Conservation (phyloP, 768 basidiomycete genomes). For the Termitomyces sp. region DNA sequence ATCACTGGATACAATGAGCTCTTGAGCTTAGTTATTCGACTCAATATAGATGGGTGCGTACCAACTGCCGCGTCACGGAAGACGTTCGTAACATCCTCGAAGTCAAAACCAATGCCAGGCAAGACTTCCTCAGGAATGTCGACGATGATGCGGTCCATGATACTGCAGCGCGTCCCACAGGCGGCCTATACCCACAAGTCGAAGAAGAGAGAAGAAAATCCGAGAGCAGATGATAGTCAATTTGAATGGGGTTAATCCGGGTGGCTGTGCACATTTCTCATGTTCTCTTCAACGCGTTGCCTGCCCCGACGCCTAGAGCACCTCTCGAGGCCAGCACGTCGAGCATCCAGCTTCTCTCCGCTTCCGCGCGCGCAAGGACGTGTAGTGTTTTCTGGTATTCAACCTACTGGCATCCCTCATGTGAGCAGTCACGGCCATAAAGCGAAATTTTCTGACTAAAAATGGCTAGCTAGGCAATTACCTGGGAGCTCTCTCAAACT, state of each 20-base stretch:
- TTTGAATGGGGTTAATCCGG: not conserved
- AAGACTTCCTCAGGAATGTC: constrained; percentile 25
- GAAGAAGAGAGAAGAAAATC: not conserved
- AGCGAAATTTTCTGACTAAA: constrained; percentile 9
- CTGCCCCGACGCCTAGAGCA: constrained; percentile 11
- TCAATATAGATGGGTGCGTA: constrained; percentile 27
- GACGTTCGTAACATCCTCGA: constrained; percentile 60
- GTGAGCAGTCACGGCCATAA: constrained; percentile 40
- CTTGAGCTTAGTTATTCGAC: not conserved
- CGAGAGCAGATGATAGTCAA: not conserved
- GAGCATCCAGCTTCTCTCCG: constrained; percentile 17
- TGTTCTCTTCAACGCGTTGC: constrained; percentile 21
- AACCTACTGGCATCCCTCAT: constrained; percentile 90
- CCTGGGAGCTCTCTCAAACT: constrained; percentile 86
- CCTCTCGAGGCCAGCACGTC: constrained; percentile 20
- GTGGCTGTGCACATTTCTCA: constrained; percentile 25
- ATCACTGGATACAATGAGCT: constrained; percentile 43
- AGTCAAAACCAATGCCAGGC: constrained; percentile 60
- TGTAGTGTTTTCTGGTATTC: constrained; percentile 86
- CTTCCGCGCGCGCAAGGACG: constrained; percentile 18
- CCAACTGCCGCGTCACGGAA: constrained; percentile 64
- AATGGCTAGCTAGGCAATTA: constrained; percentile 84
- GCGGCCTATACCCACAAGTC: not conserved
- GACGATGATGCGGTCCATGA: constrained; percentile 14
- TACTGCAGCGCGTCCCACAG: not conserved